phyloP scores from a whole-genome alignment of 345 rosid species.

The Dovyalis caffra region DNA sequence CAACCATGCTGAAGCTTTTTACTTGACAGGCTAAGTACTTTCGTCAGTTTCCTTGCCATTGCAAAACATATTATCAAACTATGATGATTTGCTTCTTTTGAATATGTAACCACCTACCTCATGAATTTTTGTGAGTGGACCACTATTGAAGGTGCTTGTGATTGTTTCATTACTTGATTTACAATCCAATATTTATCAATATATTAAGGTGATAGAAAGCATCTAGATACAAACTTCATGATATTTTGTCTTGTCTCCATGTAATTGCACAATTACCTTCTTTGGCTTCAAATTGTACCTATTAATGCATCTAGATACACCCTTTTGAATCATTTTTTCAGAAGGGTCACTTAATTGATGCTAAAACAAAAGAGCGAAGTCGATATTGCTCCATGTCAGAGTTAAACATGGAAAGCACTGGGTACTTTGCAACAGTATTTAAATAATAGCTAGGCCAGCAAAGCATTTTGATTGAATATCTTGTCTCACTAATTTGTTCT shows the following conservation, averaged over 20 bases:
- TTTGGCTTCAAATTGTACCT: constrained; percentile 4
- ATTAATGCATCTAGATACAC: constrained; percentile 74
- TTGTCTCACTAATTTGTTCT: not conserved
- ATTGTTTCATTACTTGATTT: not conserved
- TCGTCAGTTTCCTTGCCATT: not conserved
- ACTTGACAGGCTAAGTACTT: not conserved
- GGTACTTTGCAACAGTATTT: constrained; percentile 54
- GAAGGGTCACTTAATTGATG: constrained; percentile 81
- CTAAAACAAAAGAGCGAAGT: constrained; percentile 59
- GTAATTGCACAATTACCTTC: not conserved
- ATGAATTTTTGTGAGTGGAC: not conserved
- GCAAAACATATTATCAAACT: not conserved
- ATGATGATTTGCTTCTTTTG: not conserved
- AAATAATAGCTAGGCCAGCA: not conserved
- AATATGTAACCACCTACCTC: too few relatives aligned
- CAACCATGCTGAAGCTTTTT: not conserved
- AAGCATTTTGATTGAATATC: constrained; percentile 9
- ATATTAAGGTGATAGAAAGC: not conserved
- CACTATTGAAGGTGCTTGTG: not conserved
- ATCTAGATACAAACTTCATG: not conserved
- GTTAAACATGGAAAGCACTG: constrained; percentile 47
- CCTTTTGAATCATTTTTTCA: constrained; percentile 65
- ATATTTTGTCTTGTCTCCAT: not conserved
- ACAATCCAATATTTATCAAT: too few relatives aligned
- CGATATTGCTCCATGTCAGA: constrained; percentile 54